Evolutionary conservation across 805 yeast genomes (phyloP).

Genomic region (Sungouiozyma ichnusensis): DNA sequence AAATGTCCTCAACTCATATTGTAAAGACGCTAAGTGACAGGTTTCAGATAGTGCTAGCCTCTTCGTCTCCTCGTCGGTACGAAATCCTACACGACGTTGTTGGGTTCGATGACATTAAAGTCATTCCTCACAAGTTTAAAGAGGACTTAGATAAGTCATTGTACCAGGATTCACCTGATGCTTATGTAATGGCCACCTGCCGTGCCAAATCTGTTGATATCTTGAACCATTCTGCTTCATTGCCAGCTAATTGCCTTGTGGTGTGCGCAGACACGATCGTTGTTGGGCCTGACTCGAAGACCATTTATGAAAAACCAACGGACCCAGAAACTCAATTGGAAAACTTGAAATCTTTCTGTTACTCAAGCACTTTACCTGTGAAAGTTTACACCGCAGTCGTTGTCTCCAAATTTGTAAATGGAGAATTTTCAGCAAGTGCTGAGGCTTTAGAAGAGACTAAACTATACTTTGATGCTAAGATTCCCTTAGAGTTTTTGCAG

Average conservation of each 20-base stretch:
- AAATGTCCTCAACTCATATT: background rate
- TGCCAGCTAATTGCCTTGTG: conserved; percentile 14
- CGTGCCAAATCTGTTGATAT: conserved; percentile 57
- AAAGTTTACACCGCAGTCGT: conserved; percentile 47
- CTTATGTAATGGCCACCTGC: conserved; percentile 66
- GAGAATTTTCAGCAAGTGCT: background rate
- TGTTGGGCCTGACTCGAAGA: conserved; percentile 39
- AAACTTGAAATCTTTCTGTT: conserved; percentile 34
- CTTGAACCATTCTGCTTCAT: conserved; percentile 25
- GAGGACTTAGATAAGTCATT: conserved; percentile 57
- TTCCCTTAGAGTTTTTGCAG: conserved; percentile 46
- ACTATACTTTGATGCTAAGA: conserved; percentile 32
- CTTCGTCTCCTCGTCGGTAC: conserved; percentile 71
- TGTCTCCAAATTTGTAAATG: conserved; percentile 27
- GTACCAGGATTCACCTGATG: conserved; percentile 12
- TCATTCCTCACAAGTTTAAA: conserved; percentile 58
- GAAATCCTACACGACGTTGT: conserved; percentile 53
- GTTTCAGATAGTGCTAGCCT: conserved; percentile 52
- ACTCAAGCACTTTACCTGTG: conserved; percentile 39
- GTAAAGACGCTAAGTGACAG: conserved; percentile 1
- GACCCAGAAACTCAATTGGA: conserved; percentile 39
- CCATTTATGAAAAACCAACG: conserved; percentile 74
- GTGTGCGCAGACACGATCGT: conserved; percentile 78
- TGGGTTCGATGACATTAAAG: conserved; percentile 36
- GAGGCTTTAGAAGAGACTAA: conserved; percentile 34